phyloP scores from a whole-genome alignment of 768 basidiomycete species.

The Lentinula sp. region DNA sequence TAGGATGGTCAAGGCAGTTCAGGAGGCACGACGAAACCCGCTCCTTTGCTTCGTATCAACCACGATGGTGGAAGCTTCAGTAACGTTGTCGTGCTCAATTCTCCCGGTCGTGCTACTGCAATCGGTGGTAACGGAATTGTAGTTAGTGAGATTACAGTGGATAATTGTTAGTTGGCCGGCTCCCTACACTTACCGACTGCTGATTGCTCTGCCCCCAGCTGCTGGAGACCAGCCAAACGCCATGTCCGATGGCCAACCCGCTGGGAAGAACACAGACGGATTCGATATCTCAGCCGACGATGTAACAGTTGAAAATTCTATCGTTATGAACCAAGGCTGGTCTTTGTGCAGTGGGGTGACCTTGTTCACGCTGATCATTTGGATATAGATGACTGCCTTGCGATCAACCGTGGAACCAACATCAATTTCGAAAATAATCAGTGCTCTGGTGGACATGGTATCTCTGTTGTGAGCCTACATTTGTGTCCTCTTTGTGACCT shows the following conservation, averaged over 20 bases:
- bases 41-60: constrained; percentile 12
- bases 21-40: constrained; percentile 12
- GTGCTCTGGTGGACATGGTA: constrained; percentile 7
- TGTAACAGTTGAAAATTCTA: constrained; percentile 2
- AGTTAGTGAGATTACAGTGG: constrained; percentile 3
- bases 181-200: background rate
- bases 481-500: background rate
- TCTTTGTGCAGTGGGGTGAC: background rate
- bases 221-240: constrained; percentile 4
- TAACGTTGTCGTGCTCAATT: constrained; percentile 11
- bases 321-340: background rate
- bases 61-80: constrained; percentile 9
- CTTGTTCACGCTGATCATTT: background rate
- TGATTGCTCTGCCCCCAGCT: background rate
- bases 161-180: background rate
- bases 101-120: constrained; percentile 11
- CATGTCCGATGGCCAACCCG: constrained; percentile 2
- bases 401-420: constrained; percentile 2
- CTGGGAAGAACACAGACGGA: constrained; percentile 6
- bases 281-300: constrained; percentile 20
- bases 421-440: constrained; percentile 5
- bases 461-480: background rate
- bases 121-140: constrained; percentile 1
- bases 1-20: constrained; percentile 8
- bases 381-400: constrained; percentile 5